These are phyloP conservation scores for Suillus plorans DNA, from an alignment of 768 basidiomycete genomes.

Conservation along the genomic window DNA sequence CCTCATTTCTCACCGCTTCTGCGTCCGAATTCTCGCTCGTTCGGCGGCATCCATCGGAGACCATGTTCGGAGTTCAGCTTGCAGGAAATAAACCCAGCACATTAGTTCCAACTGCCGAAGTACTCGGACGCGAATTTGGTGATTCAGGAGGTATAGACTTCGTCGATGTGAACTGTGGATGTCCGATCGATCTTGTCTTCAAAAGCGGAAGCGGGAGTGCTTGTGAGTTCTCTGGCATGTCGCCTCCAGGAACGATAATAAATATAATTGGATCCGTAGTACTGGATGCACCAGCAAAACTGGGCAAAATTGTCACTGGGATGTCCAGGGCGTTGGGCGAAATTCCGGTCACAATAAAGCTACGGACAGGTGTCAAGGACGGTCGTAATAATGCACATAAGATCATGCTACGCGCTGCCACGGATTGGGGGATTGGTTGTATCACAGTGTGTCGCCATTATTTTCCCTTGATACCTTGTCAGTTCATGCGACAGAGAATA, in stretches of 20 bases:
- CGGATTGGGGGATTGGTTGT: slow-evolving; percentile 47
- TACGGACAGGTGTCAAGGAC: slow-evolving; percentile 93
- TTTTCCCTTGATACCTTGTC: not conserved
- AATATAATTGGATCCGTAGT: slow-evolving; percentile 44
- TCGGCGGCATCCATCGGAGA: slow-evolving; percentile 83
- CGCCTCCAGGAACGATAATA: not conserved
- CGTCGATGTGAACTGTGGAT: slow-evolving; percentile 94
- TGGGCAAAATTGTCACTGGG: slow-evolving; percentile 85
- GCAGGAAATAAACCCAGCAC: slow-evolving; percentile 84
- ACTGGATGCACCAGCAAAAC: slow-evolving; percentile 75
- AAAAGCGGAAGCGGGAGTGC: slow-evolving; percentile 89
- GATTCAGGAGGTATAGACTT: slow-evolving; percentile 69
- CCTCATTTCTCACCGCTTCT: slow-evolving; percentile 83
- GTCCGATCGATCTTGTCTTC: slow-evolving; percentile 96
- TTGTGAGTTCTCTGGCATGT: slow-evolving; percentile 47
- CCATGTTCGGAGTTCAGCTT: slow-evolving; percentile 87
- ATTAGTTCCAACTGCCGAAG: slow-evolving; percentile 80
- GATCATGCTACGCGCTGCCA: slow-evolving; percentile 76
- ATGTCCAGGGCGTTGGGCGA: slow-evolving; percentile 92
- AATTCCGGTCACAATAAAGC: slow-evolving; percentile 86
- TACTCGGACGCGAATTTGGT: slow-evolving; percentile 64
- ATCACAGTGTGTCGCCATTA: slow-evolving; percentile 38
- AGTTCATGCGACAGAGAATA: slow-evolving; percentile 29
- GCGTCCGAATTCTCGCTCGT: slow-evolving; percentile 96
- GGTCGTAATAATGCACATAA: slow-evolving; percentile 86